Percentiles rank a stretch among this genome's conserved stretches.
phyloP scores from a whole-genome alignment of 1,284 basidiomycete genomes.

The Puccinia horiana region DNA sequence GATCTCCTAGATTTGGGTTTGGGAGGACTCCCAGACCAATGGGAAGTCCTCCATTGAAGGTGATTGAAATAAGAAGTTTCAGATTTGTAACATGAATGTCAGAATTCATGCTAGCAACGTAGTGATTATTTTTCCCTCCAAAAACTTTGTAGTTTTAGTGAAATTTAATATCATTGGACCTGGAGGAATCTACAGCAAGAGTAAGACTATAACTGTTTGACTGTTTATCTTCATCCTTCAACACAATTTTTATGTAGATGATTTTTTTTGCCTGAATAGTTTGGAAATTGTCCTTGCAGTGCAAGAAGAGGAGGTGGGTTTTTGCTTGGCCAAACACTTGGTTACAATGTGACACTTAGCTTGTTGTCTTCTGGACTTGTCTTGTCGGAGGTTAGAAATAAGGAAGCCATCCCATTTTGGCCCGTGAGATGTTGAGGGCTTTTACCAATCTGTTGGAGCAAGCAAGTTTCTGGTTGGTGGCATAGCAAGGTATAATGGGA shows the following conservation, averaged over 20 bases:
- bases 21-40: no score
- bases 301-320: neutral
- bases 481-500: no score
- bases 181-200: neutral
- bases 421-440: constrained; percentile 3
- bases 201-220: no score
- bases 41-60: no score
- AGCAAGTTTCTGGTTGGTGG: neutral
- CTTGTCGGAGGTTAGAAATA: neutral
- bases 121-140: no score
- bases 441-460: neutral
- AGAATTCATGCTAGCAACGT: no score
- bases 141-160: no score
- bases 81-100: neutral
- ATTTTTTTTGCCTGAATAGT: neutral
- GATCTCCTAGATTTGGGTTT: no score
- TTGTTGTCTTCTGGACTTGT: constrained; percentile 1
- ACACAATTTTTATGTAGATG: neutral
- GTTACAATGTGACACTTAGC: constrained; percentile 2
- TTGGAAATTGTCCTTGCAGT: neutral
- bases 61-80: constrained; percentile 23
- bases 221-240: neutral
- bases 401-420: constrained; percentile 12
- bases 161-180: no score
- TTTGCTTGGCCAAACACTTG: constrained; percentile 1